phyloP scores from a whole-genome alignment of 2,329 filamentous ascomycete species.

The Monosporascus sp. region DNA sequence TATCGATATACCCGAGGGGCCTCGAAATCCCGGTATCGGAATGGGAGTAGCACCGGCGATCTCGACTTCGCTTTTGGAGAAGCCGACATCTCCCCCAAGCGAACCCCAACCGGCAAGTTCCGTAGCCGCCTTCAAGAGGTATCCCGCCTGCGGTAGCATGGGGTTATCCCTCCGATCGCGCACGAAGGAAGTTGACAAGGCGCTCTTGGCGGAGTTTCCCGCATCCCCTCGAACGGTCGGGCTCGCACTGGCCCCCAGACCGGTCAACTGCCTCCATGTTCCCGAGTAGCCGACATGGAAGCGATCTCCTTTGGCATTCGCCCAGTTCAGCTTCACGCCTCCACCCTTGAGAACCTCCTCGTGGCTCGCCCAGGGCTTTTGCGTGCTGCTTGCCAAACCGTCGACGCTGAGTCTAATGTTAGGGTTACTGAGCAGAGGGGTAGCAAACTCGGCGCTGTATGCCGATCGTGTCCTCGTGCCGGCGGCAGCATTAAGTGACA shows the following conservation, averaged over 20 bases:
- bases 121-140: constrained; percentile 68
- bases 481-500: constrained; percentile 80
- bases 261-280: constrained; percentile 84
- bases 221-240: constrained; percentile 78
- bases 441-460: constrained; percentile 80
- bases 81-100: constrained; percentile 83
- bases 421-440: constrained; percentile 78
- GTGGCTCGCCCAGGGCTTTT: constrained; percentile 90
- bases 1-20: constrained; percentile 72
- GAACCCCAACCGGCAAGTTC: constrained; percentile 87
- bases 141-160: constrained; percentile 76
- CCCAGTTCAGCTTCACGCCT: constrained; percentile 71
- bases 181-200: constrained; percentile 73
- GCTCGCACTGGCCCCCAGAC: constrained; percentile 68
- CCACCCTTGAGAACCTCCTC: constrained; percentile 82
- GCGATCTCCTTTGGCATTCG: constrained; percentile 55
- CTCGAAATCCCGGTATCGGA: constrained; percentile 60
- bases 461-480: constrained; percentile 88
- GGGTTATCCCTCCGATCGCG: constrained; percentile 79
- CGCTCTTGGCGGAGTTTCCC: constrained; percentile 86
- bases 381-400: constrained; percentile 73
- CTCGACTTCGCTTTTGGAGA: constrained; percentile 87
- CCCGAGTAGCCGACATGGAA: constrained; percentile 78
- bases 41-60: constrained; percentile 71
- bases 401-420: constrained; percentile 75